Base-by-base conservation (phyloP, 768 basidiomycete species). In the Lactifluus hygrophoroides region DNA sequence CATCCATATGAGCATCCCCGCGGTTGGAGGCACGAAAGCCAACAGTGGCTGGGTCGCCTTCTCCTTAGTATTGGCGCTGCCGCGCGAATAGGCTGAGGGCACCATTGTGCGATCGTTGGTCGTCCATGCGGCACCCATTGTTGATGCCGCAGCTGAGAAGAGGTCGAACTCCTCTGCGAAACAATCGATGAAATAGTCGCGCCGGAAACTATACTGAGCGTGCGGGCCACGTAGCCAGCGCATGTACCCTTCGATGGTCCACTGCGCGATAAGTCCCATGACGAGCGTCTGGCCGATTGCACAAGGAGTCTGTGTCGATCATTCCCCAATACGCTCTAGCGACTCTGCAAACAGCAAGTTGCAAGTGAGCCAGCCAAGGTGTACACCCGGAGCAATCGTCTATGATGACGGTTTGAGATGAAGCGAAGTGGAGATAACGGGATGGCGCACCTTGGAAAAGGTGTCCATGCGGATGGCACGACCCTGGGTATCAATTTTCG, bases 1-100 rank as follows among this genome's bases (percentile, higher is more conserved):
- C 66, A 83, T 83, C 84, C 84, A 87, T 32, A 85, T 62, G 70
- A 90, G 91, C 90, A 92, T 94, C 9, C 90, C 90, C n/a, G 85
- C 78, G 2, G 79, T 78, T 0, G 90, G 89, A 13, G 88, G 85
- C 2, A 88, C 79, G 67, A 90, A 85, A 46, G 80, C 83, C 62
- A 90, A 79, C 58, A 85, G 66, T 23, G 76, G 67, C 11, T 68
- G 51, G 21, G 68, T n/a, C n/a, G n/a, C 63, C 21, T 60, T 63
- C 72, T 81, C 82, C 69, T 82, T 79, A 69, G 82, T 79, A 54
- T 69, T 65, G 65, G 57, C 44, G 49, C 58, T 63, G 32, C 61
- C 69, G 44, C 68, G 65, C 7, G 21, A 30, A 47, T 70, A 80
- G 43, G 73, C 83, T 61, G 69, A 70, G 71, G 77, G 83, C 55